These are phyloP conservation scores for Scheffersomyces stambukii DNA, from an alignment of 1,139 yeast genomes.

Conservation along the genomic window DNA sequence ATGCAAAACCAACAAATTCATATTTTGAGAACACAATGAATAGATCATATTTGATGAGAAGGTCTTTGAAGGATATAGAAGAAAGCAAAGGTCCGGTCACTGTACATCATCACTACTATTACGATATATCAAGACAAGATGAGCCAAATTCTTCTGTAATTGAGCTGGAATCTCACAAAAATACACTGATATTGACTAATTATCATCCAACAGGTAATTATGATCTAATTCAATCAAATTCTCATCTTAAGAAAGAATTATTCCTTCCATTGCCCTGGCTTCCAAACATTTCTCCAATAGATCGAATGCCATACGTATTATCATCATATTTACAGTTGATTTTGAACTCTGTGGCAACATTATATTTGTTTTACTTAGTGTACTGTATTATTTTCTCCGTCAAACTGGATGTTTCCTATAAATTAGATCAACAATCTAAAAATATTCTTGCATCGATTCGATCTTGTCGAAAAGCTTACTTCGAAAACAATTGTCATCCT, in stretches of 20 bases:
- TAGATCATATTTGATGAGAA: too few relatives aligned
- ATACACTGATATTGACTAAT: too few relatives aligned
- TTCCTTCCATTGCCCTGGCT: slow-evolving; percentile 50
- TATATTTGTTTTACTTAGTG: slow-evolving; percentile 39
- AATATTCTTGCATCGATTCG: slow-evolving; percentile 37
- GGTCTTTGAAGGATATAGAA: too few relatives aligned
- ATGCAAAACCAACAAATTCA: too few relatives aligned
- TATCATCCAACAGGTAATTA: too few relatives aligned
- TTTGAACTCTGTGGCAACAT: slow-evolving; percentile 42
- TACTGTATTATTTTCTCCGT: slow-evolving; percentile 44
- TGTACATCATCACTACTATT: too few relatives aligned
- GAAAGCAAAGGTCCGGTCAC: too few relatives aligned
- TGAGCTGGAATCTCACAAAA: too few relatives aligned
- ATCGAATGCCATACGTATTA: slow-evolving; percentile 45
- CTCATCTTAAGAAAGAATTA: slow-evolving; percentile 3
- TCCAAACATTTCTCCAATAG: slow-evolving; percentile 31
- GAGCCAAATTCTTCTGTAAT: too few relatives aligned
- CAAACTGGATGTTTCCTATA: slow-evolving; percentile 48
- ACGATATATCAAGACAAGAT: too few relatives aligned
- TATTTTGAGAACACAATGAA: too few relatives aligned
- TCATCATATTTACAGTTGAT: slow-evolving; percentile 57
- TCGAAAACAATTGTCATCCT: slow-evolving; percentile 55
- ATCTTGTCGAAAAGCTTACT: slow-evolving; percentile 47
- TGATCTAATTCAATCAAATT: too few relatives aligned
- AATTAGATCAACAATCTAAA: slow-evolving; percentile 38